Base-by-base conservation (phyloP, 805 yeast species). In the Danielozyma ontarioensis region DNA sequence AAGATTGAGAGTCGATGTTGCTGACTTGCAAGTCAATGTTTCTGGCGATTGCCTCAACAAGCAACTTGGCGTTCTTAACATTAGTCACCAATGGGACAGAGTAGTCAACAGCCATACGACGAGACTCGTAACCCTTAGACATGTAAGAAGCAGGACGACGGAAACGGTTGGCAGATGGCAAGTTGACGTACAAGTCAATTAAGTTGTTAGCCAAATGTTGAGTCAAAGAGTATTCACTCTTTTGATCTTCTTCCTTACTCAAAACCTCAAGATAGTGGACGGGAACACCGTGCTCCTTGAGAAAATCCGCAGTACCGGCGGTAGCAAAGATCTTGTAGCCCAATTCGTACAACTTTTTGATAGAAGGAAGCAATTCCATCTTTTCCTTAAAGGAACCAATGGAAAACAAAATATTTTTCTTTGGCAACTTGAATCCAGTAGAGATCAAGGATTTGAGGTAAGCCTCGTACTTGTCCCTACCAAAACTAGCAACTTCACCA, bases 31-130 rank as follows among this genome's bases (percentile, higher is more conserved):
- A 67, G n/a, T 69, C 41, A 43, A 70, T 65, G 52, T 78, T 68
- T 68, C 93, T 74, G 25, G 90, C 74, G 45, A 88, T 62, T n/a
- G 99, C 97, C 68, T 93, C 97, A 46, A 93, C 80, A 63, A 93
- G 72, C 46, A 93, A 71, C 67, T 93, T 93, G 42, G 99, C 99
- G 72, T 89, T 82, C 68, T 93, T 93, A 47, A 93, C 97, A 57
- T 93, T 93, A 45, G 99, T 93, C 32, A 93, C 96, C 59, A 93
- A 74, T 32, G 99, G 99, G 57, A 93, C 88, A 33, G 97, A 89
- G 61, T 85, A 94, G 66, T 93, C 99, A 46, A 93, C 97, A 48
- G 99, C 98, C 97, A 93, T 85, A 73, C 99, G 93, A 75, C 99
- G 94, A 29, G 97, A 86, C 63, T 78, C 80, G 74, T 93, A 93